phyloP scores from a whole-genome alignment of 2,329 filamentous ascomycete genomes.

The Monilinia fructigena region DNA sequence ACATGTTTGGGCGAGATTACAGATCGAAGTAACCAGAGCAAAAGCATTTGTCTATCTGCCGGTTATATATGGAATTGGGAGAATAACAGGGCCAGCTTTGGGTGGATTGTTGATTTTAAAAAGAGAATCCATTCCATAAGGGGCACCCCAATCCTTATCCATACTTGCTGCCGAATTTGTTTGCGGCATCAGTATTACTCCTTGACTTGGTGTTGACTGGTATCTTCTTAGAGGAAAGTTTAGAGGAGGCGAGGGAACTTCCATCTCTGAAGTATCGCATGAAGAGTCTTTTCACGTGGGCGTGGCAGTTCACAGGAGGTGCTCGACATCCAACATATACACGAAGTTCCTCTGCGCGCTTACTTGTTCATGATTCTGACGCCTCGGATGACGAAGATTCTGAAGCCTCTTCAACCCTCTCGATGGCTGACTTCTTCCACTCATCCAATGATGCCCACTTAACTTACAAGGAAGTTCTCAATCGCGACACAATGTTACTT shows the following conservation, averaged over 20 bases:
- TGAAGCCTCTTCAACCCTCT: conserved; percentile 36
- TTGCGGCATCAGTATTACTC: conserved; percentile 70
- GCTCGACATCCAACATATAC: conserved; percentile 59
- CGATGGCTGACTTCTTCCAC: conserved; percentile 41
- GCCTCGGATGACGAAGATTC: conserved; percentile 47
- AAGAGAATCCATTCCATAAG: conserved; percentile 51
- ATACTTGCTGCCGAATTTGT: conserved; percentile 80
- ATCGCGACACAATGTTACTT: conserved; percentile 77
- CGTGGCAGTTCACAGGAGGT: conserved; percentile 66
- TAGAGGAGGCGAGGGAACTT: conserved; percentile 63
- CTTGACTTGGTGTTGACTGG: conserved; percentile 70
- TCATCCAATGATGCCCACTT: conserved; percentile 48
- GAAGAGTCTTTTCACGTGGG: conserved; percentile 60
- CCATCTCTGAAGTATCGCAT: conserved; percentile 59
- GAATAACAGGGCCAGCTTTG: conserved; percentile 88
- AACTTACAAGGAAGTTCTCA: conserved; percentile 62
- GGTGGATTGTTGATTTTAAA: conserved; percentile 76
- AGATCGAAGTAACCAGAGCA: conserved; percentile 89
- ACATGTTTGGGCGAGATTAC: conserved; percentile 95
- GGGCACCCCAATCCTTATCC: conserved; percentile 63
- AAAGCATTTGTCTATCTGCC: conserved; percentile 91
- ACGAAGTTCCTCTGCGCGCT: conserved; percentile 41
- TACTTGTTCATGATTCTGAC: conserved; percentile 40
- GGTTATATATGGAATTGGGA: conserved; percentile 91
- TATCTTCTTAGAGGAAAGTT: conserved; percentile 84